These are phyloP conservation scores for Mycena galopus DNA, from an alignment of 768 basidiomycete species.

Conservation along the genomic window DNA sequence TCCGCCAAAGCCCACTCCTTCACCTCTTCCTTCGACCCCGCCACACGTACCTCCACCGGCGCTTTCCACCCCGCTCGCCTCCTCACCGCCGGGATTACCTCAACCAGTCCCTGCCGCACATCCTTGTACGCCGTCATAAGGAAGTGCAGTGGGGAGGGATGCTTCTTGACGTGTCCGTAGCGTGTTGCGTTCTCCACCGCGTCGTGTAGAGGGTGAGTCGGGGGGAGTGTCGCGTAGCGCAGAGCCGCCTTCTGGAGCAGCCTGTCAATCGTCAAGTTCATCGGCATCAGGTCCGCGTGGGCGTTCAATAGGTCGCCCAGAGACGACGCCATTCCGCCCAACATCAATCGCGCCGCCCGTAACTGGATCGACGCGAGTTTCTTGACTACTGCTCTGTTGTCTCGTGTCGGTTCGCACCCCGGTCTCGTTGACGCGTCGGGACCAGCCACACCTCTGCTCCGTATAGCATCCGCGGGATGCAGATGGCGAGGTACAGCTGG, in stretches of 20 bases:
- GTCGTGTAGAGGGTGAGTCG: slow-evolving; percentile 37
- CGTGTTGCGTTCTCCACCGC: slow-evolving; percentile 1
- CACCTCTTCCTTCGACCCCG: slow-evolving; percentile 19
- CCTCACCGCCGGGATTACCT: slow-evolving; percentile 22
- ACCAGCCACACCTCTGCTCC: slow-evolving; percentile 37
- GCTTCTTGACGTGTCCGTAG: neutral
- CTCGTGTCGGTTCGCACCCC: neutral
- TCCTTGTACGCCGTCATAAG: slow-evolving; percentile 2
- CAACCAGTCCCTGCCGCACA: neutral
- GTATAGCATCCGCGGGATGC: slow-evolving; percentile 43
- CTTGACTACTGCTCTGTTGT: neutral
- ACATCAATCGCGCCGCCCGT: neutral
- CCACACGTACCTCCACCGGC: slow-evolving; percentile 14
- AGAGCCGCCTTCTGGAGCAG: slow-evolving; percentile 32
- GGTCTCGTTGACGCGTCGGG: neutral
- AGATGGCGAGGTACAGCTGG: neutral
- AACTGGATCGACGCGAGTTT: neutral
- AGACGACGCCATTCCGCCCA: slow-evolving; percentile 1
- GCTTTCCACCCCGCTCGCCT: neutral
- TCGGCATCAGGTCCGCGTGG: slow-evolving; percentile 36
- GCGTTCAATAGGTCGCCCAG: slow-evolving; percentile 36
- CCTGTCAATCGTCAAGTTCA: slow-evolving; percentile 36
- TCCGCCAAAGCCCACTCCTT: too few relatives aligned
- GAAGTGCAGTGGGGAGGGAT: slow-evolving; percentile 28
- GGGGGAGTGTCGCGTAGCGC: slow-evolving; percentile 38